phyloP scores from a whole-genome alignment of 371 early-diverging fungal genomes.

The Cladochytrium tenue region DNA sequence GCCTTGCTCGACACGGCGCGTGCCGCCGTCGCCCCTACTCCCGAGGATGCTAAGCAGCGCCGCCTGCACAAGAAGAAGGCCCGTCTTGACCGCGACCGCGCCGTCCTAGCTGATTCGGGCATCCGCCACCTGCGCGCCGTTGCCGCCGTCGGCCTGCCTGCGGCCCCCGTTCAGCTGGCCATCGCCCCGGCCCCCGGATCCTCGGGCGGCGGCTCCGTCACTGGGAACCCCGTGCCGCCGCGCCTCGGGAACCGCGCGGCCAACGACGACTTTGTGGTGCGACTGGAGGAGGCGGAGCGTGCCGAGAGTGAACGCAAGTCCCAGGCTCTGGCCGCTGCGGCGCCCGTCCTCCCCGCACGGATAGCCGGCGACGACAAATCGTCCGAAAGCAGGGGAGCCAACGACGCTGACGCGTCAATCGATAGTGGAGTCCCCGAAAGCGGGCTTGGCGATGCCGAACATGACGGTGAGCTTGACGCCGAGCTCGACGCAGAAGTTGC shows the following conservation, averaged over 20 bases:
- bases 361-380: too few species aligned
- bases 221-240: constrained; percentile 23
- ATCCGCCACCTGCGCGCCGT: constrained; percentile 36
- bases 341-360: neutral
- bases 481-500: constrained; percentile 2
- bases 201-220: constrained; percentile 23
- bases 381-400: too few species aligned
- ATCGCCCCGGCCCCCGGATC: neutral
- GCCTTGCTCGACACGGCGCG: constrained; percentile 26
- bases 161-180: neutral
- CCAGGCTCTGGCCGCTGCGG: neutral
- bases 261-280: constrained; percentile 18
- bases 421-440: too few species aligned
- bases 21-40: constrained; percentile 21
- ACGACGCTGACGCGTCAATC: neutral
- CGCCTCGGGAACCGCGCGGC: constrained; percentile 21
- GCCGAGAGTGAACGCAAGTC: neutral
- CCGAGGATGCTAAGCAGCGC: constrained; percentile 22
- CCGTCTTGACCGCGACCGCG: constrained; percentile 23
- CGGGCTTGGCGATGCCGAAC: too few species aligned
- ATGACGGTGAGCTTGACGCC: too few species aligned
- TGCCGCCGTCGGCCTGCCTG: constrained; percentile 10
- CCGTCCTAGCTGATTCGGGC: constrained; percentile 24
- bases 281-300: constrained; percentile 20
- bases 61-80: constrained; percentile 16